Evolutionary conservation across 345 rosid species (phyloP).

Genomic region (Eutrema japonicum): DNA sequence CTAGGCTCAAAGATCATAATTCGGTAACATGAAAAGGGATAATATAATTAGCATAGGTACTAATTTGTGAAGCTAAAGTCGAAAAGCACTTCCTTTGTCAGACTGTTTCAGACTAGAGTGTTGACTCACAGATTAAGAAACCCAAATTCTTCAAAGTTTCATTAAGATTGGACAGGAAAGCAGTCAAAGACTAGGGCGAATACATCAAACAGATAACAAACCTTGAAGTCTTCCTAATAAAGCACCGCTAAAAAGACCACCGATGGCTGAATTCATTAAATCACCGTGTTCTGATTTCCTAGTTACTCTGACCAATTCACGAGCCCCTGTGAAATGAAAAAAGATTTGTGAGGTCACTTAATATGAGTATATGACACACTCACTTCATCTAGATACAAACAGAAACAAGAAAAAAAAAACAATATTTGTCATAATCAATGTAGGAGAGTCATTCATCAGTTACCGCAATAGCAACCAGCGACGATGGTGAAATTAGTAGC

Average conservation of each 20-base stretch:
- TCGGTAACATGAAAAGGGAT: background rate
- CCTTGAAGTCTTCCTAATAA: constrained; percentile 86
- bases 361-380: background rate
- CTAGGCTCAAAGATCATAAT: background rate
- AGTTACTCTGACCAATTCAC: constrained; percentile 69
- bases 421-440: background rate
- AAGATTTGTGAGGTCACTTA: background rate
- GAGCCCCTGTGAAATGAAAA: constrained; percentile 57
- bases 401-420: background rate
- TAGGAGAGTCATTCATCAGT: background rate
- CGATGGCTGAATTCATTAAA: constrained; percentile 68
- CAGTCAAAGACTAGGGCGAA: background rate
- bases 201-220: constrained; percentile 31
- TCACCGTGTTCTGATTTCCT: constrained; percentile 72
- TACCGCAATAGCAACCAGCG: constrained; percentile 78
- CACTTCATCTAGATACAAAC: background rate
- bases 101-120: background rate
- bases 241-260: constrained; percentile 78
- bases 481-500: constrained; percentile 74
- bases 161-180: background rate
- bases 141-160: background rate
- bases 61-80: background rate
- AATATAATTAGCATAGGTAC: background rate
- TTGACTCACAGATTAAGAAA: constrained; percentile 5
- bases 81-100: background rate